Percentiles rank a stretch among this genome's conserved stretches.
These are phyloP conservation scores for Stephania yunnanensis DNA, from an alignment of 164 flowering plant genomes.

Conservation along the genomic window DNA sequence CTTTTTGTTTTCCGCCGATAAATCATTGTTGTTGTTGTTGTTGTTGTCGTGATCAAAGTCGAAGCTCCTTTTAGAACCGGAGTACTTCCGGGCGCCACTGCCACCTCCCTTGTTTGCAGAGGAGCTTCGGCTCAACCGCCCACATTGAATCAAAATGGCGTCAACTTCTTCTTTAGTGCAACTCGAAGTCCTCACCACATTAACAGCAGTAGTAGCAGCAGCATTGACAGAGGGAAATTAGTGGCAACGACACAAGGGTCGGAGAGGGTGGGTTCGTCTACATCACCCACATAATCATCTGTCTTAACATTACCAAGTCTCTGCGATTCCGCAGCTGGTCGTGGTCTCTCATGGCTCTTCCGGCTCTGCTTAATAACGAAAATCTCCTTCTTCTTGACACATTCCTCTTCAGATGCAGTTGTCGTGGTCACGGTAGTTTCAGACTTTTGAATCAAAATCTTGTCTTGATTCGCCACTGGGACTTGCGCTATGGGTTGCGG, in stretches of 20 bases:
- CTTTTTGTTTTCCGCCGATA: slow-evolving; percentile 9
- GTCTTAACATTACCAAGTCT: background rate
- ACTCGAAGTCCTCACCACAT: slow-evolving; percentile 66
- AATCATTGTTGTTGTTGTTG: background rate
- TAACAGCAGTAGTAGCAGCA: background rate
- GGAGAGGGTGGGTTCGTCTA: background rate
- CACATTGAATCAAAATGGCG: slow-evolving; percentile 88
- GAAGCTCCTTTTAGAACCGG: slow-evolving; percentile 79
- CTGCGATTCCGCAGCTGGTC: slow-evolving; percentile 12
- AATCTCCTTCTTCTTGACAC: slow-evolving; percentile 53
- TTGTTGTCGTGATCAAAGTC: slow-evolving; percentile 52
- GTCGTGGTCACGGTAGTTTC: background rate
- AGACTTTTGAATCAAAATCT: background rate
- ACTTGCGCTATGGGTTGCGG: slow-evolving; percentile 3
- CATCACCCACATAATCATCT: background rate
- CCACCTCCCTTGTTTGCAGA: slow-evolving; percentile 37
- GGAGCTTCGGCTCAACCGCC: slow-evolving; percentile 85
- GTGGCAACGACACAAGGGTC: background rate
- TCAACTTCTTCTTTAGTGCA: slow-evolving; percentile 92
- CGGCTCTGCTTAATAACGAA: slow-evolving; percentile 46
- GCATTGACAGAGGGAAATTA: background rate
- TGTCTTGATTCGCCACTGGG: background rate
- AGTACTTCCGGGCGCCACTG: slow-evolving; percentile 37
- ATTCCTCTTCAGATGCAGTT: slow-evolving; percentile 4
- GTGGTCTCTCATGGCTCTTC: slow-evolving; percentile 39